Conservation (phyloP, 2,329 filamentous ascomycete species). For the Colletotrichum simmondsii region DNA sequence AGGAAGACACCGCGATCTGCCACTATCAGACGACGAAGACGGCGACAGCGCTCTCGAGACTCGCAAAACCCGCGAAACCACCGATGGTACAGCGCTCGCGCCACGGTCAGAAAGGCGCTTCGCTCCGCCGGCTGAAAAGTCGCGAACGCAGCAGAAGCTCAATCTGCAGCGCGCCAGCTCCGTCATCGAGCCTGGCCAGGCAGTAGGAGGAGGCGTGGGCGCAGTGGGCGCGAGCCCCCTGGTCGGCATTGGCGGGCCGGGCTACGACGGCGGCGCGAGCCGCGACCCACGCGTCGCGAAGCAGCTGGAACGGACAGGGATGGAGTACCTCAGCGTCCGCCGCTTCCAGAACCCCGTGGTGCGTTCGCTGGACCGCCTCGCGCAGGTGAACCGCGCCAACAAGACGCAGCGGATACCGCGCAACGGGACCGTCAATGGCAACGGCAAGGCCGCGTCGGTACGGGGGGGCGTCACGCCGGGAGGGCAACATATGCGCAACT, state of each 20-base stretch:
- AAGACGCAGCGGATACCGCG: constrained; percentile 61
- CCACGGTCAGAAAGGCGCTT: constrained; percentile 54
- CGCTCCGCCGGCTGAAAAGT: constrained; percentile 63
- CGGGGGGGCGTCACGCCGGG: constrained; percentile 36
- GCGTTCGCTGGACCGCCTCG: constrained; percentile 64
- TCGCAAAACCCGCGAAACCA: background rate
- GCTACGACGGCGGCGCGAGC: constrained; percentile 61
- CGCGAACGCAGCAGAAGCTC: constrained; percentile 79
- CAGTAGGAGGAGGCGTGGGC: constrained; percentile 48
- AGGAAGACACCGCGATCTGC: constrained; percentile 2
- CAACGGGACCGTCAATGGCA: constrained; percentile 48
- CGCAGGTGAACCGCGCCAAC: constrained; percentile 51
- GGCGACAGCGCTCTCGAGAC: background rate
- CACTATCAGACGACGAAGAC: constrained; percentile 45
- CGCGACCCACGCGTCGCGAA: constrained; percentile 72
- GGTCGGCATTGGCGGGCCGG: constrained; percentile 63
- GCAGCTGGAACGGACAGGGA: constrained; percentile 75
- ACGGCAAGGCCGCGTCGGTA: constrained; percentile 46
- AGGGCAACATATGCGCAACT: constrained; percentile 49
- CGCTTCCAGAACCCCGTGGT: constrained; percentile 78
- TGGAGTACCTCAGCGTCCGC: constrained; percentile 80
- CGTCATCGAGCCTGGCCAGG: constrained; percentile 72
- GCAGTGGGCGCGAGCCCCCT: constrained; percentile 57
- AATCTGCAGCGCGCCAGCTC: constrained; percentile 80
- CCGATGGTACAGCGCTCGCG: constrained; percentile 56